Evolutionary conservation across 2,329 filamentous ascomycete genomes (phyloP), one percentile per base, ranked within the genome.

Genomic region (Colletotrichum horii): DNA sequence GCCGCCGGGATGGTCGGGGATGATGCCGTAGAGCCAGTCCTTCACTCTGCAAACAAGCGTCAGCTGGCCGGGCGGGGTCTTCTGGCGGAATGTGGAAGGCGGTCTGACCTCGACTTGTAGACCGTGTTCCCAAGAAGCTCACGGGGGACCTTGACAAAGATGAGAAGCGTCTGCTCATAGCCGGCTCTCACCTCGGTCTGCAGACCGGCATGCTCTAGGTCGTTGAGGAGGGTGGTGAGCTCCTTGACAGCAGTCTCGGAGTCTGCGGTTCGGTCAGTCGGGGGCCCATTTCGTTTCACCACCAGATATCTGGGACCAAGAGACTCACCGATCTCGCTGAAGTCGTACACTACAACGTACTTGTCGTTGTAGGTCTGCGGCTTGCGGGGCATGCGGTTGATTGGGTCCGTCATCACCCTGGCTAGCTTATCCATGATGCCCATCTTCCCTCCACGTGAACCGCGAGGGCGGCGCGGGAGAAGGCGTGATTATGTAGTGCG

Each of bases 1-100:
- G 87, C 88, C 76, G 84, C 87, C 87, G 0, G 94, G 94, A 68
- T 94, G 91, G 55, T 89, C 88, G 61, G 92, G 88, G 58, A 91
- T 90, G 76, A 95, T 91, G 58, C 93, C 93, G 81, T 94, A 91
- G 26, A 96, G 88, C 93, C 93, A 96, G 82, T 96, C 94, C 78
- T 92, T 93, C 36, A 95, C 91, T 79, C 94, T 94, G 74, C 26
- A 12, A 61, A 36, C 8, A 24, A 15, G 38, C 15, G 70, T 75
- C 16, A 73, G 64, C 28, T 30, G 9, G 16, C n/a, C 12, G 12
- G 43, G 8, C 24, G 4, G 9, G 38, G 16, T 22, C 43, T 1
- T 52, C 5, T 8, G 38, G 32, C 9, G 22, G 28, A 19, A 26
- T 12, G 2, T 14, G 3, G 19, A 61, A 22, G 28, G 6, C 6